Base-by-base conservation (phyloP, 106 monocot genomes). In the Iris macrosiphon region DNA sequence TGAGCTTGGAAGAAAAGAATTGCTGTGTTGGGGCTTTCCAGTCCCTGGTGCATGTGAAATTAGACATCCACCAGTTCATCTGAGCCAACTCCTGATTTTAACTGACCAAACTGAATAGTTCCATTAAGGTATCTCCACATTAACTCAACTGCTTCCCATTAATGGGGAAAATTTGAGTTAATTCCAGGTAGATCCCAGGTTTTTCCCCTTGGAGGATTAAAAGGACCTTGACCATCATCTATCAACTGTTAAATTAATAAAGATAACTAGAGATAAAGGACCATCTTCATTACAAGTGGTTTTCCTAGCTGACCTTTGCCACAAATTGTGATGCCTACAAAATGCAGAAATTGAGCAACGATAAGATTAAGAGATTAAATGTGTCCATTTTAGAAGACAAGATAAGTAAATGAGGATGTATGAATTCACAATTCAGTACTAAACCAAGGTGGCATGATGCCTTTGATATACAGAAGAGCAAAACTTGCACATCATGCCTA, bases 21-120 rank as follows among this genome's bases (percentile, higher is more conserved):
- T 20, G 84, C 46, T 16, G 84, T n/a, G 30, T 1, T 80, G 50
- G 1, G 74, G 80, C 70, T 93, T 93, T 37, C 93, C 88, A n/a
- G 93, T 83, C 21, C 93, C 93, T 6, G 93, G 93, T 7, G 83
- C 80, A 70, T 93, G 93, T 16, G 88, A 79, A 62, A 93, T 78
- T 15, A 93, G 72, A 65, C 79, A 78, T 5, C 72, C 78, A 56
- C 75, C 77, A 23, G 47, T 46, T 2, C 57, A 44, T 59, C 64
- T 25, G 23, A 31, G 3, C 11, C 27, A 26, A 40, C 13, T 9
- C 35, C 1, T 22, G 55, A 14, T 52, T 67, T 70, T 24, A 70
- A 30, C 21, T 58, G 53, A 20, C 67, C 32, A 21, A 88, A 66
- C 15, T 53, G 46, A 46, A 69, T 58, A 11, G 52, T 67, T 22